Evolutionary conservation across 2,329 filamentous ascomycete genomes (phyloP), one percentile per base, ranked within the genome.

Genomic region (Xylaria sp.): DNA sequence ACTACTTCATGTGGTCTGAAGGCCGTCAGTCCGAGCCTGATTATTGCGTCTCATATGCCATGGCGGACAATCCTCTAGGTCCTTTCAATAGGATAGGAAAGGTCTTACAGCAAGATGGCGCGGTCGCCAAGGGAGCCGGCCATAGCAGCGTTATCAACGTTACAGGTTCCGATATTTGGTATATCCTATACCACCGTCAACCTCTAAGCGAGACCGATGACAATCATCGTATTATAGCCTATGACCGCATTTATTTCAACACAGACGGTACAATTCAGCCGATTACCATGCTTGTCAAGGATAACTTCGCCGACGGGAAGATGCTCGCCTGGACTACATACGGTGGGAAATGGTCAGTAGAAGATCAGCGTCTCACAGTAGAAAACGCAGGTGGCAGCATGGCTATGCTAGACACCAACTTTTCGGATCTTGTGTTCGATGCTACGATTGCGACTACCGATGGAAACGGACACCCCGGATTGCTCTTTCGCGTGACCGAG

Each of bases 191-290:
- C 67, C 84, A 85, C 72, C 83, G 83, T 1, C 79, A 81, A 2
- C 81, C 80, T 9, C 78, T 84, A 3, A 80, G 81, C 65, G 81
- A 84, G 51, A 80, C 78, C 0, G 79, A 80, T 63, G 80, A 78
- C 33, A 82, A 86, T 67, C 81, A 85, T 72, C 82, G 84, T 7
- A 80, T 82, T 6, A 74, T 83, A 4, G 83, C 82, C 23, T 84
- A 85, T 60, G 84, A 86, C 71, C 80, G 83, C 15, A 82, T 86
- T 78, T 79, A 81, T 67, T 86, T 86, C 69, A 79, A 82, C 68
- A 76, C 77, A 0, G 75, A 82, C 43, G 82, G 80, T 6, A 81
- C 79, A 41, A 84, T 85, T 49, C 71, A 78, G 60, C 79, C 79
- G 0, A 77, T 86, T 3, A 75, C 74, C 48, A 85, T 86, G 82